Evolutionary conservation across 2,329 filamentous ascomycete genomes (phyloP).

Genomic region (Plenodomus biglobosus): DNA sequence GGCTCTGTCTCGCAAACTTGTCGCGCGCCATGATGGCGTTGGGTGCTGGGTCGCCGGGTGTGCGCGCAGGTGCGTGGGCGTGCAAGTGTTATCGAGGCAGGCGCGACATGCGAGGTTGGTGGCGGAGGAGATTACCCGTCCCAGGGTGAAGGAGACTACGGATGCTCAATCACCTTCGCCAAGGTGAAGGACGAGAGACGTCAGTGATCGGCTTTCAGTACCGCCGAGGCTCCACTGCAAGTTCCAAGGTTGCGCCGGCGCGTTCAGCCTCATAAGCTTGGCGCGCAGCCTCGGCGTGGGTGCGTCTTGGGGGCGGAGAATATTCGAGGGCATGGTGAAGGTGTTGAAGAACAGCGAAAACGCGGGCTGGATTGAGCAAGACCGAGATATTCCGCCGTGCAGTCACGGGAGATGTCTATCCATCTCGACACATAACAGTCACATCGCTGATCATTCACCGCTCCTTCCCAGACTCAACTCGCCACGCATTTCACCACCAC

Average conservation of each 20-base stretch:
- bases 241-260: slow-evolving; percentile 7
- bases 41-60: slow-evolving; percentile 5
- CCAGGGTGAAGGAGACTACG: slow-evolving; percentile 10
- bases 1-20: slow-evolving; percentile 60
- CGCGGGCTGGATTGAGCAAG: background rate
- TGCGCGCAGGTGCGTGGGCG: slow-evolving; percentile 11
- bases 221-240: slow-evolving; percentile 9
- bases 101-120: slow-evolving; percentile 22
- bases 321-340: background rate
- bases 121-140: slow-evolving; percentile 7
- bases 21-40: slow-evolving; percentile 51
- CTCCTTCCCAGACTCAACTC: background rate
- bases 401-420: background rate
- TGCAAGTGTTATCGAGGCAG: slow-evolving; percentile 9
- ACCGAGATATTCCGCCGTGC: background rate
- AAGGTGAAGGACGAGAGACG: slow-evolving; percentile 22
- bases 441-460: background rate
- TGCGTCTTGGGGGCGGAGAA: background rate
- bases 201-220: slow-evolving; percentile 18
- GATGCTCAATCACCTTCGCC: too few species aligned
- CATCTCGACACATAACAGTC: background rate
- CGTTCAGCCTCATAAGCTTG: slow-evolving; percentile 32
- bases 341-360: background rate
- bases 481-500: background rate
- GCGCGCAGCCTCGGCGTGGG: slow-evolving; percentile 22